phyloP scores from a whole-genome alignment of 345 rosid species.

The Laguncularia racemosa region DNA sequence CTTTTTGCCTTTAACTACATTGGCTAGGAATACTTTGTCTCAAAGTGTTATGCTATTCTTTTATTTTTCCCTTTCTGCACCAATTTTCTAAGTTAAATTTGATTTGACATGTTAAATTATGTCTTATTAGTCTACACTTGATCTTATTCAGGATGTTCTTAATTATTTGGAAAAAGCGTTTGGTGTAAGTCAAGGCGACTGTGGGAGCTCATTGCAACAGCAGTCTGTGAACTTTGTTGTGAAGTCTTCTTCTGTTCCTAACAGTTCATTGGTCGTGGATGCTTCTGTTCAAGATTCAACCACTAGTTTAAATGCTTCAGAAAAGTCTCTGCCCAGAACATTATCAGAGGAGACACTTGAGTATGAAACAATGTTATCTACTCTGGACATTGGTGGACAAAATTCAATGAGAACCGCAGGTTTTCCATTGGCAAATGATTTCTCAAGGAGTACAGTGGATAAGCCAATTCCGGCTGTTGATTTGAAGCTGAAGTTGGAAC shows the following conservation, averaged over 20 bases:
- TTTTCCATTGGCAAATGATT: conserved; percentile 48
- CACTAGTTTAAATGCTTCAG: conserved; percentile 42
- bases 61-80: too few relatives aligned
- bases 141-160: conserved; percentile 60
- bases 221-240: conserved; percentile 56
- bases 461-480: conserved; percentile 52
- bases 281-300: conserved; percentile 53
- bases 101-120: not conserved
- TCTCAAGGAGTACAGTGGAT: conserved; percentile 45
- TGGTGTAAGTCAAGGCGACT: conserved; percentile 63
- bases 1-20: too few relatives aligned
- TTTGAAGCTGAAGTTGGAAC: conserved; percentile 91
- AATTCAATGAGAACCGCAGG: conserved; percentile 44
- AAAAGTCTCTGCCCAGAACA: conserved; percentile 60
- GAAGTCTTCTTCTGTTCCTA: conserved; percentile 54
- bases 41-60: too few relatives aligned
- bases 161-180: conserved; percentile 68
- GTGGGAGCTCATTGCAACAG: conserved; percentile 41
- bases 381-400: conserved; percentile 63
- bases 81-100: not conserved
- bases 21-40: too few relatives aligned
- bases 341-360: conserved; percentile 80
- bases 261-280: conserved; percentile 50
- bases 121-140: conserved; percentile 3
- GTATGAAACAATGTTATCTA: conserved; percentile 44